phyloP scores from a whole-genome alignment of 78 protist genomes.

The Neovahlkampfia damariscottae region DNA sequence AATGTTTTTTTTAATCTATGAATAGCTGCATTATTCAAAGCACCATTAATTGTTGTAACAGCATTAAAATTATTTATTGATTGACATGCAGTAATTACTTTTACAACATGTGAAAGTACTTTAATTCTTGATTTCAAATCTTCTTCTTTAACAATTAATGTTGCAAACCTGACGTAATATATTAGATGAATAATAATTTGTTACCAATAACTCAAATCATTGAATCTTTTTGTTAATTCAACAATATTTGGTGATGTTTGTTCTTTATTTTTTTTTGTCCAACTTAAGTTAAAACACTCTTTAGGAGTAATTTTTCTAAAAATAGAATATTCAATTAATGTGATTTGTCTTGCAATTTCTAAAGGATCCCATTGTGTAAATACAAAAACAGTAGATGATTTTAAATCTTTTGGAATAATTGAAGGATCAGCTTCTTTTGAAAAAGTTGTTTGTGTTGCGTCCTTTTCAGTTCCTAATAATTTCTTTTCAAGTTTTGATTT shows the following conservation, averaged over 20 bases:
- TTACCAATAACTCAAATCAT: constrained; percentile 46
- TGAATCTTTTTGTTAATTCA: constrained; percentile 11
- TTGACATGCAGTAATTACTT: background rate
- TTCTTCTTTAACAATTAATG: constrained; percentile 7
- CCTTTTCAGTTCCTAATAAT: background rate
- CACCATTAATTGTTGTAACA: constrained; percentile 7
- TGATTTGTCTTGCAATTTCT: constrained; percentile 30
- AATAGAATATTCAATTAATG: constrained; percentile 13
- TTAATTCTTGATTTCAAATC: background rate
- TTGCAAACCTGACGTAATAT: no score
- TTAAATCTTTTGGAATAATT: background rate
- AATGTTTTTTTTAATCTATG: constrained; percentile 4
- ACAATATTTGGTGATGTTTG: constrained; percentile 13
- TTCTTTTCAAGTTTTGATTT: background rate
- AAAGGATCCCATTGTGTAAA: background rate
- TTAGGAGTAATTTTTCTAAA: constrained; percentile 11
- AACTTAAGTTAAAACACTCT: constrained; percentile 14
- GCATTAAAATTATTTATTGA: constrained; percentile 4
- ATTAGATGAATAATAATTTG: no score
- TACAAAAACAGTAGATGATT: background rate
- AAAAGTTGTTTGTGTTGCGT: background rate
- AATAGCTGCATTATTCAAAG: background rate
- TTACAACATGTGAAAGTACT: background rate
- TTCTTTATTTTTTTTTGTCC: constrained; percentile 17
- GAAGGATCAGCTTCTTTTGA: background rate